Evolutionary conservation across 1,284 basidiomycete genomes (phyloP).

Genomic region (Mycena citricolor): DNA sequence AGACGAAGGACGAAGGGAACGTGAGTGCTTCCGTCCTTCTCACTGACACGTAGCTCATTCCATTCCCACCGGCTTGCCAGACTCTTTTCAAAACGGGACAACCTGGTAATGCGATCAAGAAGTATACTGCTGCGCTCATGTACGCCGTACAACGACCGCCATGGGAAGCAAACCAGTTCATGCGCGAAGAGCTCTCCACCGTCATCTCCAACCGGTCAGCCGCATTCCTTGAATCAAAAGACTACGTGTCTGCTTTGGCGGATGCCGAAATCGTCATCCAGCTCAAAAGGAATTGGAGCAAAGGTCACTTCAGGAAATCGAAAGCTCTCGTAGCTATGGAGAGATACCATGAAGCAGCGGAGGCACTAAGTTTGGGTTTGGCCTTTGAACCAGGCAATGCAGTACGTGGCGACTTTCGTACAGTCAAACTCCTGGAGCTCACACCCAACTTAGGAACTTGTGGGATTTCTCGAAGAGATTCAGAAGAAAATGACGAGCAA

Average conservation of each 20-base stretch:
- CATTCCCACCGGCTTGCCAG: too few species aligned
- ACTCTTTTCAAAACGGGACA: constrained; percentile 75
- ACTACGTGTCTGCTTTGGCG: constrained; percentile 80
- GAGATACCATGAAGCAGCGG: constrained; percentile 73
- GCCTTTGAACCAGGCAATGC: constrained; percentile 87
- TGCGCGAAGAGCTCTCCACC: constrained; percentile 88
- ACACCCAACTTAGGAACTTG: constrained; percentile 37
- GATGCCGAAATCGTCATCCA: constrained; percentile 91
- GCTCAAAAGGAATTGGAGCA: constrained; percentile 87
- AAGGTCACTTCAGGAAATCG: constrained; percentile 93
- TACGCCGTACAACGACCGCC: constrained; percentile 84
- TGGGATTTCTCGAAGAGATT: constrained; percentile 33
- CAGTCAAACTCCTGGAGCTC: too few species aligned
- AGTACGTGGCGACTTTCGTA: too few species aligned
- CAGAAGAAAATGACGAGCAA: constrained; percentile 26
- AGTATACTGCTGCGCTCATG: constrained; percentile 83
- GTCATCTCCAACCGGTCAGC: constrained; percentile 91
- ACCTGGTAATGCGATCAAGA: constrained; percentile 73
- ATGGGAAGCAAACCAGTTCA: constrained; percentile 83
- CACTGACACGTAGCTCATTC: constrained; percentile 1
- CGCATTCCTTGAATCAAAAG: constrained; percentile 75
- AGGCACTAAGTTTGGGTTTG: constrained; percentile 81
- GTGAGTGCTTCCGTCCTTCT: constrained; percentile 41
- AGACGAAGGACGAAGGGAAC: constrained; percentile 89
- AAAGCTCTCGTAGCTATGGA: constrained; percentile 83